Base-by-base conservation (phyloP, 352 stramenopile species). In the Phytopythium boreale region DNA sequence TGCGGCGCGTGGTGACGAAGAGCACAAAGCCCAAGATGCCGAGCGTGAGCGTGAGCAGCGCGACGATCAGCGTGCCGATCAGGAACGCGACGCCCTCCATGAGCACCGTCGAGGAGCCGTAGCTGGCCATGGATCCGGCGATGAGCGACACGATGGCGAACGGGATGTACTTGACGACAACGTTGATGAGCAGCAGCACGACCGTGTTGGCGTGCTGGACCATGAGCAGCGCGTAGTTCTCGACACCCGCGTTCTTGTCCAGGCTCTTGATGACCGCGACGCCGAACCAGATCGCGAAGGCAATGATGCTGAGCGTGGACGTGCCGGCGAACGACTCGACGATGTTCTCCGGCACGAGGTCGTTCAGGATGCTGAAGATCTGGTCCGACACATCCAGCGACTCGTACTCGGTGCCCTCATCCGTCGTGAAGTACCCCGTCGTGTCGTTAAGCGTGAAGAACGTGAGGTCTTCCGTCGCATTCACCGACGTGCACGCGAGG, bases 111-210 rank as follows among this genome's bases (percentile, higher is more conserved):
- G 83, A 79, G 3, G 65, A 82, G 27, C 64, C 73, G 61, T 87
- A 88, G 66, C 71, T 67, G 36, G 76, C 79, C 37, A 92, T 85
- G 6, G 86, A 81, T 0, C 82, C 82, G 46, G 79, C 77, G 34
- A 95, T 80, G 61, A 95, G 77, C 46, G 83, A 95, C 24, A 90
- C 70, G 57, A 93, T 80, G 8, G 86, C 80, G 52, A 91, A 64
- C 22, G 86, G 84, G 56, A 88, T 92, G 61, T 87, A 76, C 37
- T 66, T 68, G 11, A 92, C 68, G 27, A 93, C 77, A 34, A 79
- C 77, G 67, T 91, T 92, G 63, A 92, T 76, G 24, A 95, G 74
- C 67, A 92, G 70, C 31, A 84, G 76, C 56, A 88, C 81, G 36
- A 88, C 77, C 52, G 87, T 79, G 61, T 89, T 90, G 9, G 72